phyloP scores from a whole-genome alignment of 2,329 filamentous ascomycete species.

The Aspergillus oerlinghausenensis region DNA sequence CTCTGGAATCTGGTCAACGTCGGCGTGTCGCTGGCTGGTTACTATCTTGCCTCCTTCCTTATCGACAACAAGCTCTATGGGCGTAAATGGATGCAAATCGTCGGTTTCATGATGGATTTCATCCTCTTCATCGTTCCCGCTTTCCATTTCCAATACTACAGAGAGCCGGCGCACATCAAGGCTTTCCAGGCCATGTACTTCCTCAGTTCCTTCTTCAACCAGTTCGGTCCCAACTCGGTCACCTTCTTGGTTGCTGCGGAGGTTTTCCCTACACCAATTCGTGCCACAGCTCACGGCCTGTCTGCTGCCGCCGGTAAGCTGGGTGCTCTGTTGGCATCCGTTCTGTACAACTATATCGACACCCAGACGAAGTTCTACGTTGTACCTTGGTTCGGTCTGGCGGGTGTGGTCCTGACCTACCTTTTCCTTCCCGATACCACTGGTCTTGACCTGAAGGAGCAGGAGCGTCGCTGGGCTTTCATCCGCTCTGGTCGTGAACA shows the following conservation, averaged over 20 bases:
- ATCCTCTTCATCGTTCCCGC: slow-evolving; percentile 88
- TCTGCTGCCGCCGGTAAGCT: slow-evolving; percentile 88
- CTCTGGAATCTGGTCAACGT: slow-evolving; percentile 91
- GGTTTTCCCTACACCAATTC: slow-evolving; percentile 91
- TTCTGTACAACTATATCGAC: slow-evolving; percentile 93
- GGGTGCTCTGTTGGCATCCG: slow-evolving; percentile 78
- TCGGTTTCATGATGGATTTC: slow-evolving; percentile 91
- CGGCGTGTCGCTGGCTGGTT: slow-evolving; percentile 76
- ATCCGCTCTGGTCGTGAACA: slow-evolving; percentile 70
- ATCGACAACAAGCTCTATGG: slow-evolving; percentile 97
- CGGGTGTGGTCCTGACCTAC: slow-evolving; percentile 74
- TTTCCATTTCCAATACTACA: slow-evolving; percentile 85
- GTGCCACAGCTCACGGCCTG: slow-evolving; percentile 90
- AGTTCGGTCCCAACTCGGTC: slow-evolving; percentile 93
- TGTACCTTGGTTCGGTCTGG: slow-evolving; percentile 92
- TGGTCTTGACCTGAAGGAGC: slow-evolving; percentile 92
- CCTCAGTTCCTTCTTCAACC: slow-evolving; percentile 96
- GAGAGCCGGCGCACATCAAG: slow-evolving; percentile 63
- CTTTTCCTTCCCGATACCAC: slow-evolving; percentile 95
- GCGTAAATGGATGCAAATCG: slow-evolving; percentile 91
- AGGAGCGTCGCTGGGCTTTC: slow-evolving; percentile 88
- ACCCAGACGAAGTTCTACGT: slow-evolving; percentile 82
- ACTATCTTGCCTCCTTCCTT: slow-evolving; percentile 82
- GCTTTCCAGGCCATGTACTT: slow-evolving; percentile 99
- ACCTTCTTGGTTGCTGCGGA: slow-evolving; percentile 95